Percentiles rank a stretch among this genome's conserved stretches.
Conservation (phyloP, 805 yeast species). For the Ogataea parapolymorpha region DNA sequence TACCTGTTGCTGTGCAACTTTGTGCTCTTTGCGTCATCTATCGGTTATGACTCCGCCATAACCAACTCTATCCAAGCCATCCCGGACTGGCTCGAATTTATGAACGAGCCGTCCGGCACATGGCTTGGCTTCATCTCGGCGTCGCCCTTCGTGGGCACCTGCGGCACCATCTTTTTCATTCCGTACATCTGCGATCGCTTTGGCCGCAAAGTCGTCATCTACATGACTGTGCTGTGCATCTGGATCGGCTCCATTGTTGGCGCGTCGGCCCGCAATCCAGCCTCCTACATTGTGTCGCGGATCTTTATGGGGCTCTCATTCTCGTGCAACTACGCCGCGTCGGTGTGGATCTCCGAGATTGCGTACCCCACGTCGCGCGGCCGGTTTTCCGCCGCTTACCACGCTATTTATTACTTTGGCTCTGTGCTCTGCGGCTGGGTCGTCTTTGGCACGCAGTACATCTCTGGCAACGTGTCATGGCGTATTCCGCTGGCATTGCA, state of each 20-base stretch:
- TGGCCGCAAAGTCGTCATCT: slow-evolving; percentile 17
- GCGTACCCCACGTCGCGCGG: slow-evolving; percentile 36
- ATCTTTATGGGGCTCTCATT: slow-evolving; percentile 18
- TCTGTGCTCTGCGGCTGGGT: slow-evolving; percentile 43
- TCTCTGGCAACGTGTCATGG: slow-evolving; percentile 31
- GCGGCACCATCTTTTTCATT: slow-evolving; percentile 17
- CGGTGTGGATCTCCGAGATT: slow-evolving; percentile 28
- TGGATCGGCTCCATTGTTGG: slow-evolving; percentile 21
- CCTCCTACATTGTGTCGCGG: slow-evolving; percentile 18
- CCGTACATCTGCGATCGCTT: slow-evolving; percentile 17
- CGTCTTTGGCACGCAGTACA: slow-evolving; percentile 37
- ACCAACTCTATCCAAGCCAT: slow-evolving; percentile 21
- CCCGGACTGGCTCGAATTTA: slow-evolving; percentile 14
- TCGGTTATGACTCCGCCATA: slow-evolving; percentile 21
- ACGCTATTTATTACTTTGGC: slow-evolving; percentile 42
- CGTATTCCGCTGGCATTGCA: slow-evolving; percentile 40
- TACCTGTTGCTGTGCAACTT: slow-evolving; percentile 13
- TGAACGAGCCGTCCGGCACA: slow-evolving; percentile 18
- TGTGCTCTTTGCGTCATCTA: slow-evolving; percentile 18
- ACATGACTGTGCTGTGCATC: slow-evolving; percentile 10
- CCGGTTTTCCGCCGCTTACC: slow-evolving; percentile 34
- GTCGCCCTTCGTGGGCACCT: slow-evolving; percentile 20
- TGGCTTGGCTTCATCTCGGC: slow-evolving; percentile 22
- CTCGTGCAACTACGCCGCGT: slow-evolving; percentile 19
- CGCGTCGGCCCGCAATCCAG: slow-evolving; percentile 17